These are phyloP conservation scores for Thermoascus crustaceus DNA, from an alignment of 2,329 filamentous ascomycete genomes.

Conservation along the genomic window DNA sequence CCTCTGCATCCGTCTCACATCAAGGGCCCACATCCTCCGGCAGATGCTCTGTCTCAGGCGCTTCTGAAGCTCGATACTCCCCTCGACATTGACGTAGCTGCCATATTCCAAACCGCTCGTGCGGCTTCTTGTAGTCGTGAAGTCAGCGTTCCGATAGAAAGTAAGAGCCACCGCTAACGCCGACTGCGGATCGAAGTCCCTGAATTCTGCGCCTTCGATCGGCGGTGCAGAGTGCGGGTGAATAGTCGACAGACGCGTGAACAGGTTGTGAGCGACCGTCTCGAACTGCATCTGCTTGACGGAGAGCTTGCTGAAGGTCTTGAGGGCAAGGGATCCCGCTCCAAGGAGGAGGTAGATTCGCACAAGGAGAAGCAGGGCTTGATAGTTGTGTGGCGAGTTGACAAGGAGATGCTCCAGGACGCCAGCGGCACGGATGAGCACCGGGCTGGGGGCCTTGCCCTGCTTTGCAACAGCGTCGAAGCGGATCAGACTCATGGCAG, in stretches of 20 bases:
- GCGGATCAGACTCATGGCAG: slow-evolving; percentile 34
- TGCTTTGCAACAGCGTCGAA: slow-evolving; percentile 16
- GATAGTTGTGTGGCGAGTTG: slow-evolving; percentile 40
- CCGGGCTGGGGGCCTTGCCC: slow-evolving; percentile 16
- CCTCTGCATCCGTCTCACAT: slow-evolving; percentile 33
- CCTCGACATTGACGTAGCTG: slow-evolving; percentile 37
- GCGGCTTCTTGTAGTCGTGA: slow-evolving; percentile 28
- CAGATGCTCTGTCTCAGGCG: slow-evolving; percentile 33
- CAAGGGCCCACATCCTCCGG: slow-evolving; percentile 35
- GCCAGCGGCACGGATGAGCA: slow-evolving; percentile 29
- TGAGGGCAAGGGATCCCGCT: slow-evolving; percentile 39
- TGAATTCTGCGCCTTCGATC: slow-evolving; percentile 30
- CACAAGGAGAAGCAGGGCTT: slow-evolving; percentile 36
- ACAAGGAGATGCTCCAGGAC: slow-evolving; percentile 33
- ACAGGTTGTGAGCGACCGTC: slow-evolving; percentile 40
- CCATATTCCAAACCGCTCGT: slow-evolving; percentile 33
- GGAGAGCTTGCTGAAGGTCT: slow-evolving; percentile 37
- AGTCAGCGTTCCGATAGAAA: slow-evolving; percentile 34
- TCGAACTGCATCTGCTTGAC: slow-evolving; percentile 44
- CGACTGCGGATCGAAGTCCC: slow-evolving; percentile 35
- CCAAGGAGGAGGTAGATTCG: slow-evolving; percentile 38
- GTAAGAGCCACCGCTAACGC: slow-evolving; percentile 33
- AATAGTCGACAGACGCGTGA: slow-evolving; percentile 40
- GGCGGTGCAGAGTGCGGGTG: slow-evolving; percentile 37
- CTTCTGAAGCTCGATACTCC: slow-evolving; percentile 33